These are phyloP conservation scores for Arabidopsis lyrata DNA, from an alignment of 441 rosid genomes.

Conservation along the genomic window DNA sequence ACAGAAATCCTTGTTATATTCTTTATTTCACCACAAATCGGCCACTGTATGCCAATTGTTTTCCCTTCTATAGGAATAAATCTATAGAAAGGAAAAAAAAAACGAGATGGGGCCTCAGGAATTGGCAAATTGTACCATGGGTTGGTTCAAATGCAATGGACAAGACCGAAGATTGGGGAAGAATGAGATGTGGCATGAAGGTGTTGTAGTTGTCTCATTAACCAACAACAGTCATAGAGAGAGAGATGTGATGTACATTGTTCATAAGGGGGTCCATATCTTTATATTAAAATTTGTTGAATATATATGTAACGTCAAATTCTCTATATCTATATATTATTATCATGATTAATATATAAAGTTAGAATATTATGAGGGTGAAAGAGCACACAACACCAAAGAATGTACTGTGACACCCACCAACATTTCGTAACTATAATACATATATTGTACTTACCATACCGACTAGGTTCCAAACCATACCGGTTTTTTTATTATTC, in stretches of 20 bases:
- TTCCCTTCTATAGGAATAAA: slow-evolving; percentile 16
- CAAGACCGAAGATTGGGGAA: slow-evolving; percentile 51
- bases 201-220: slow-evolving; percentile 53
- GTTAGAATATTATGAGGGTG: slow-evolving; percentile 49
- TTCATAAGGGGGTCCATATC: slow-evolving; percentile 45
- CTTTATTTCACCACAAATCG: background rate
- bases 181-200: slow-evolving; percentile 52
- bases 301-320: slow-evolving; percentile 23
- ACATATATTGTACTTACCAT: slow-evolving; percentile 44
- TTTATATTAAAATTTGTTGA: slow-evolving; percentile 29
- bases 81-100: background rate
- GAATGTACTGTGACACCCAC: slow-evolving; percentile 53
- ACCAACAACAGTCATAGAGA: slow-evolving; percentile 46
- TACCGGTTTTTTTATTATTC: slow-evolving; percentile 28
- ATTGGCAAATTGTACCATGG: slow-evolving; percentile 45
- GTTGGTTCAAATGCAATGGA: slow-evolving; percentile 48
- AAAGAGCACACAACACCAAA: slow-evolving; percentile 49
- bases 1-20: background rate
- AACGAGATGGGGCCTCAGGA: slow-evolving; percentile 36
- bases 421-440: slow-evolving; percentile 44
- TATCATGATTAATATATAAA: slow-evolving; percentile 40
- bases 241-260: slow-evolving; percentile 43
- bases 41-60: slow-evolving; percentile 24
- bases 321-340: slow-evolving; percentile 27
- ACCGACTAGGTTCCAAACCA: slow-evolving; percentile 44